Evolutionary conservation across 2,329 filamentous ascomycete species (phyloP).

Genomic region (Pyricularia grisea): DNA sequence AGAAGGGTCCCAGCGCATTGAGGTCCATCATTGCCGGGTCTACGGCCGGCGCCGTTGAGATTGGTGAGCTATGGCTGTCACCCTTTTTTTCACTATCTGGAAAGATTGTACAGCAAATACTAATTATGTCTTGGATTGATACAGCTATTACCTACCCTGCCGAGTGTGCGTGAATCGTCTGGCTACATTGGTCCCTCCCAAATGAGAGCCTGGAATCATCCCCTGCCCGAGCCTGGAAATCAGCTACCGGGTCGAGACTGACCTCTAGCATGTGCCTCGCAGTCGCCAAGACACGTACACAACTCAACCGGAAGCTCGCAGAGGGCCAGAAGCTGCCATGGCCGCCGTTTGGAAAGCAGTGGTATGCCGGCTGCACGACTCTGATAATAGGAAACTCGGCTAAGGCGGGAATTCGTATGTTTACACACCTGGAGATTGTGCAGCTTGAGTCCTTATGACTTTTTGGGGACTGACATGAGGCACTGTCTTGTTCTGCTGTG

Average conservation of each 20-base stretch:
- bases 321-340: conserved; percentile 83
- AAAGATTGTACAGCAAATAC: neutral
- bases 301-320: conserved; percentile 78
- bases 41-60: conserved; percentile 90
- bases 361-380: conserved; percentile 97
- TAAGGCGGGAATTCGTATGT: conserved; percentile 87
- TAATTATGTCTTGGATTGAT: neutral
- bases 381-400: conserved; percentile 93
- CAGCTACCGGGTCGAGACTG: neutral
- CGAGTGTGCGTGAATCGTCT: conserved; percentile 56
- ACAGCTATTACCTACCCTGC: conserved; percentile 82
- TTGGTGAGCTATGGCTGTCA: conserved; percentile 44
- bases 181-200: neutral
- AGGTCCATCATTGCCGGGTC: conserved; percentile 88
- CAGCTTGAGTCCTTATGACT: neutral
- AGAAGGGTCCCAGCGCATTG: conserved; percentile 62
- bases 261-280: conserved; percentile 9
- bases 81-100: neutral
- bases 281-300: conserved; percentile 92
- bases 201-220: neutral
- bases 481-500: neutral
- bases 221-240: neutral
- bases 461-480: neutral
- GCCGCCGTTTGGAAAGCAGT: conserved; percentile 87
- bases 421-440: neutral